Conservation (phyloP, 331 rosid species). For the Acacia concinna region DNA sequence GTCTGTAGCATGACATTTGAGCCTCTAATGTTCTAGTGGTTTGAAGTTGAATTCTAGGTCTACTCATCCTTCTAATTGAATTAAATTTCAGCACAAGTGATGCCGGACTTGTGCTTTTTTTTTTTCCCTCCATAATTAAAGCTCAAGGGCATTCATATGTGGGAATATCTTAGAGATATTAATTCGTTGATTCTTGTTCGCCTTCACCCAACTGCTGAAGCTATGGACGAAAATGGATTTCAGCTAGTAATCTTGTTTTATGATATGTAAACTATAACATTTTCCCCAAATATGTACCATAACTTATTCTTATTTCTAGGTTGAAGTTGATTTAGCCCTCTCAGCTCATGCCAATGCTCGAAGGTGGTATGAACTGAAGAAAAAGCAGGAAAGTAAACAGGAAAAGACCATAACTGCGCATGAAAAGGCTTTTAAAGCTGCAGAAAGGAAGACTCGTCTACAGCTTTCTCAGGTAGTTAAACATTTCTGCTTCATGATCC, state of each 20-base stretch:
- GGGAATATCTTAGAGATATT: neutral
- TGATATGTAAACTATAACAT: slow-evolving; percentile 1
- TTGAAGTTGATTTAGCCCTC: slow-evolving; percentile 90
- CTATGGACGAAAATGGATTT: neutral
- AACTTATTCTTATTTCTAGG: slow-evolving; percentile 44
- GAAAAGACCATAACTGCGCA: slow-evolving; percentile 92
- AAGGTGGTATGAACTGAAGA: slow-evolving; percentile 92
- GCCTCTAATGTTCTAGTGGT: neutral
- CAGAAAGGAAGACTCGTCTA: slow-evolving; percentile 90
- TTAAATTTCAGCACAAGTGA: neutral
- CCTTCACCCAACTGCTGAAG: neutral
- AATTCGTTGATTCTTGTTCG: neutral
- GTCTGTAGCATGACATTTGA: neutral
- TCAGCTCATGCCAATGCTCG: slow-evolving; percentile 99
- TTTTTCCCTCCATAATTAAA: too few species aligned
- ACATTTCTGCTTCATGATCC: slow-evolving; percentile 8
- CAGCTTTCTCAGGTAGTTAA: slow-evolving; percentile 84
- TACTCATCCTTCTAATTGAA: neutral
- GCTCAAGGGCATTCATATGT: neutral
- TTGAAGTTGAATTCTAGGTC: neutral
- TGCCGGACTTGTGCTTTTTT: neutral
- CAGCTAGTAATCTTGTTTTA: slow-evolving; percentile 1
- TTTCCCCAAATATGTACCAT: slow-evolving; percentile 5
- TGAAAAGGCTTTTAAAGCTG: slow-evolving; percentile 96
- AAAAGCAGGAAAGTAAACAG: slow-evolving; percentile 93